A percentile compares a stretch with the other conserved stretches of the same genome.
phyloP scores from a whole-genome alignment of 257 asterid genomes.

The Mentha longifolia region DNA sequence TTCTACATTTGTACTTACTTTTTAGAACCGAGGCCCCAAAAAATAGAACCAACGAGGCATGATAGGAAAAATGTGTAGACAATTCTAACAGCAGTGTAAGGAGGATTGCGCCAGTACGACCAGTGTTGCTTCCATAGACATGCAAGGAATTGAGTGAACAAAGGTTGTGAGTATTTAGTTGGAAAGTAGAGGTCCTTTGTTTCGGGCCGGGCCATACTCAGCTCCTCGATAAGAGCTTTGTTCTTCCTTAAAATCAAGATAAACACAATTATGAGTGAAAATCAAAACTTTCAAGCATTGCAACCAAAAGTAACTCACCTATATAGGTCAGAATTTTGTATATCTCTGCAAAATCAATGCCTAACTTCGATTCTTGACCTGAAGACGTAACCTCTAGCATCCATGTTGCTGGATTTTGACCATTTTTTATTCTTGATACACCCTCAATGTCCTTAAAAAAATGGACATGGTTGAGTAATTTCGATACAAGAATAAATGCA shows the following conservation, averaged over 20 bases:
- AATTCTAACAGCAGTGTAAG: slow-evolving; percentile 27
- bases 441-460: slow-evolving; percentile 40
- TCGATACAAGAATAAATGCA: too few species aligned
- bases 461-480: too few species aligned
- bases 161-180: slow-evolving; percentile 51
- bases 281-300: too few species aligned
- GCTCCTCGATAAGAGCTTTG: slow-evolving; percentile 47
- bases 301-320: slow-evolving; percentile 30
- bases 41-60: slow-evolving; percentile 28
- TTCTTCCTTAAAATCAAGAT: slow-evolving; percentile 35
- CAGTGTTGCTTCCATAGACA: slow-evolving; percentile 43
- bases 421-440: slow-evolving; percentile 45
- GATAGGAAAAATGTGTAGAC: background rate
- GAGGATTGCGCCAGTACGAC: slow-evolving; percentile 43
- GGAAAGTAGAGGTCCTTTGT: slow-evolving; percentile 58
- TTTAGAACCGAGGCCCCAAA: slow-evolving; percentile 37
- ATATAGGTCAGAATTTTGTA: slow-evolving; percentile 53
- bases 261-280: too few species aligned
- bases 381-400: slow-evolving; percentile 60
- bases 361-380: slow-evolving; percentile 45
- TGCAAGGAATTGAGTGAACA: slow-evolving; percentile 35
- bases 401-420: slow-evolving; percentile 68
- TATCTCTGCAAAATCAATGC: slow-evolving; percentile 48
- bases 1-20: too few species aligned
- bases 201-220: too few species aligned